Base-by-base conservation (phyloP, 352 stramenopile species). In the Poterioochromonas sp. region DNA sequence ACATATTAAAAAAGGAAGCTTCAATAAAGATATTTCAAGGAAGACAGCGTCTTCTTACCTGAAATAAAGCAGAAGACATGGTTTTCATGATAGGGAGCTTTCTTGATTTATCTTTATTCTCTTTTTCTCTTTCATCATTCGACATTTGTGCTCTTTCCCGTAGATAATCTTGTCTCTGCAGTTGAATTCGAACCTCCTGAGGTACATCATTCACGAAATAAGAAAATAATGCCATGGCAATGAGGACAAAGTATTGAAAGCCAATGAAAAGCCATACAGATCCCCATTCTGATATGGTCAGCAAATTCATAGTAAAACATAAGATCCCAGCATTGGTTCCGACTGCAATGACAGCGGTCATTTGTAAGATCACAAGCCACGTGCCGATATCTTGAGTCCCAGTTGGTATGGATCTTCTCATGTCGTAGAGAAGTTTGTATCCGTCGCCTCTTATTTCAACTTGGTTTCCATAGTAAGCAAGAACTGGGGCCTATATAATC, bases 361-460 rank as follows among this genome's bases (percentile, higher is more conserved):
- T 22, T 8, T 74, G 40, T 15, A 74, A 12, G 5, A 74, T 54
- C 15, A 15, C 47, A 15, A 58, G 15, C 90, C 90, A 95, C 0
- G 88, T 92, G 44, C 90, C 90, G 76, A 95, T 94, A 73, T 94
- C 89, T 76, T 94, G 86, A 0, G 88, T 86, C 5, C 86, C 87
- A 11, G 85, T 82, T n/a, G 90, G 87, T 53, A 92, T 83, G 0
- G 90, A 88, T 18, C 90, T 87, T 0, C 88, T 87, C 22, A 86
- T 88, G 29, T 87, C 86, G 51, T 89, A 84, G 70, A 90, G 82
- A 2, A 95, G 80, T 80, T 94, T 94, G 83, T 89, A 85, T 0
- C 88, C 90, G 70, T 95, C 89, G 32, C 93, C 87, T 54, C 89
- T 86, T 74, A 95, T 92, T 83, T 94, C 89, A 82, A 94, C 89